Evolutionary conservation across 305 asterid species (phyloP), one percentile per base, ranked within the genome.

Genomic region (Fraxinus greggii): DNA sequence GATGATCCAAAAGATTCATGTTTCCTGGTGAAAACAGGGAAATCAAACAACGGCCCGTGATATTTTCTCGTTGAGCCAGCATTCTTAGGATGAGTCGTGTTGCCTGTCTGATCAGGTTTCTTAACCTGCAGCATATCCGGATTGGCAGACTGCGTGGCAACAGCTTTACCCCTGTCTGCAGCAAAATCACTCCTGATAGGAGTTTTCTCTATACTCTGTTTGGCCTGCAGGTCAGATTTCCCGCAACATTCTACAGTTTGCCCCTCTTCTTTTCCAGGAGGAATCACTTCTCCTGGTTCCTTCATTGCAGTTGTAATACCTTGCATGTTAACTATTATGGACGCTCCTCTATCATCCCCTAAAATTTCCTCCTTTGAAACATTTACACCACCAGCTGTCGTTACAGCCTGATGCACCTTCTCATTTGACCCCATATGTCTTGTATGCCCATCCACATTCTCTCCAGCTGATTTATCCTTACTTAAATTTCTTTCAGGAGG

Each of bases 41-140:
- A 97, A 90, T 97, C 99, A 82, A 95, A 97, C 84, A 97, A 86
- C 80, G 99, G 99, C 61, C 99, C 99, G 19, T 97, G 98, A 88
- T 97, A 97, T 87, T 97, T 97, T 84, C 97, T 90, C 54, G 90
- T 85, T 31, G 97, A 85, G 88, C 91, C 87, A 33, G 90, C 86
- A 86, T 93, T 98, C 90, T 92, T 95, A 38, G 93, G 89, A 80
- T 92, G 99, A 83, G 86, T 35, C 54, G 89, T 70, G 85, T 79
- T 88, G 85, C 90, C 88, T 31, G 91, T 86, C 85, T 92, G 98
- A 74, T 83, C 79, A 72, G 97, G 90, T 87, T 89, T 92, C 88
- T 91, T 93, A 69, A 77, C 89, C 84, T 87, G 98, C 83, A 85
- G 48, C 33, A 93, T 70, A 80, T 97, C 98, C 76, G 95, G 87